Percentiles rank a stretch among this genome's conserved stretches.
Conservation (phyloP, 1,284 basidiomycete species). For the Amylostereum chailletii region DNA sequence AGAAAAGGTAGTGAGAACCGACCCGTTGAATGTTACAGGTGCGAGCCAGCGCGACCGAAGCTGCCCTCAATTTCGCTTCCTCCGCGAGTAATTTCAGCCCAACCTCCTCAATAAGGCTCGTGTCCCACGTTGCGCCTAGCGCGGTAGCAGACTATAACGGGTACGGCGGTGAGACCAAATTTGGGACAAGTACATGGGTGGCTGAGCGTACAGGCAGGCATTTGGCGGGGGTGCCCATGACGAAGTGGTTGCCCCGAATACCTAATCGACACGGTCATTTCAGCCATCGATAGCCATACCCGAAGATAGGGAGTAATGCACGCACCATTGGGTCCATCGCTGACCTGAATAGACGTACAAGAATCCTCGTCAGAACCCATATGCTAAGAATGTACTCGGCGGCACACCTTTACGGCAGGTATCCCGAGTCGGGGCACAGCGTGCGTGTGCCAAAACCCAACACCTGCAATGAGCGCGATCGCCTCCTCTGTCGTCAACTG, state of each 20-base stretch:
- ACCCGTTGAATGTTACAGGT: slow-evolving; percentile 66
- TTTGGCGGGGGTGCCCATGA: slow-evolving; percentile 46
- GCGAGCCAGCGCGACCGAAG: slow-evolving; percentile 54
- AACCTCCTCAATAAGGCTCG: slow-evolving; percentile 41
- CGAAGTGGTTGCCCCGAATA: slow-evolving; percentile 28
- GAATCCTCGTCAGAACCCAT: background rate
- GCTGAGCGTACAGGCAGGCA: slow-evolving; percentile 43
- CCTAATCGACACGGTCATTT: slow-evolving; percentile 13
- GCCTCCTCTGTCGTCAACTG: slow-evolving; percentile 63
- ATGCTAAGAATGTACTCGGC: background rate
- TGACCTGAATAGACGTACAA: slow-evolving; percentile 35
- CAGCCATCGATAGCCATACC: too few species aligned
- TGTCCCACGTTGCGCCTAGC: slow-evolving; percentile 57
- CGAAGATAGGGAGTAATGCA: too few species aligned
- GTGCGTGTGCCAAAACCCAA: slow-evolving; percentile 72
- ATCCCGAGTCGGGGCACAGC: slow-evolving; percentile 55
- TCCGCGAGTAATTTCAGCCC: slow-evolving; percentile 45
- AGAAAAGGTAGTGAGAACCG: slow-evolving; percentile 1
- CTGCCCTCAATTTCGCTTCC: slow-evolving; percentile 57
- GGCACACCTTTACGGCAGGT: slow-evolving; percentile 57
- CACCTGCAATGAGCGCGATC: slow-evolving; percentile 61
- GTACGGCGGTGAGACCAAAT: background rate
- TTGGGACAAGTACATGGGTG: background rate
- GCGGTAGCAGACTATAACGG: slow-evolving; percentile 54
- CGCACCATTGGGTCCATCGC: slow-evolving; percentile 67